Evolutionary conservation across 495 filamentous ascomycete species (phyloP).

Genomic region (Friedmanniomyces endolithicus): DNA sequence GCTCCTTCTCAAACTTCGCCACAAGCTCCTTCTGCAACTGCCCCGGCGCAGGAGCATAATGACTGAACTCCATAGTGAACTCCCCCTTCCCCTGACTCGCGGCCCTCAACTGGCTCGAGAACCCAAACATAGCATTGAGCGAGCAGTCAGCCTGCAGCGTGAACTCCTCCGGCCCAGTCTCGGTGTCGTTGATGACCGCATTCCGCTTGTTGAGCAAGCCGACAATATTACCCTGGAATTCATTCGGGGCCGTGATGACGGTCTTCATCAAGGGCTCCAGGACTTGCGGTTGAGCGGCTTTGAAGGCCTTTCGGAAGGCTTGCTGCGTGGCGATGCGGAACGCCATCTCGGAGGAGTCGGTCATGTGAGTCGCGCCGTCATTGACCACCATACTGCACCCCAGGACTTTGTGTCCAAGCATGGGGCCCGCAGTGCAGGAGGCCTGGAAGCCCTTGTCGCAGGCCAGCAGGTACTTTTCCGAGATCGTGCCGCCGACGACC

Average conservation of each 20-base stretch:
- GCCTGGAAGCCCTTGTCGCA: slow-evolving; percentile 92
- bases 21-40: slow-evolving; percentile 92
- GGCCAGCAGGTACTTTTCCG: slow-evolving; percentile 89
- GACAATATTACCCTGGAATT: slow-evolving; percentile 96
- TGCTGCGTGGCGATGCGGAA: slow-evolving; percentile 95
- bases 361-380: slow-evolving; percentile 95
- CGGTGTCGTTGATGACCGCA: slow-evolving; percentile 88
- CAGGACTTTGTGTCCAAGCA: slow-evolving; percentile 88
- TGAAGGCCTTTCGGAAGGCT: slow-evolving; percentile 93
- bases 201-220: slow-evolving; percentile 93
- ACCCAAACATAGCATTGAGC: slow-evolving; percentile 95
- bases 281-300: slow-evolving; percentile 59
- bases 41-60: slow-evolving; percentile 75
- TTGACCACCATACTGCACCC: slow-evolving; percentile 85
- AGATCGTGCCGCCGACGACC: slow-evolving; percentile 80
- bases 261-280: slow-evolving; percentile 98
- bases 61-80: slow-evolving; percentile 97
- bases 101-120: slow-evolving; percentile 76
- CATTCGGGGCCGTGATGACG: slow-evolving; percentile 82
- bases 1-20: slow-evolving; percentile 74
- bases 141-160: slow-evolving; percentile 87
- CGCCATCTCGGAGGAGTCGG: slow-evolving; percentile 95
- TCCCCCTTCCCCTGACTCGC: slow-evolving; percentile 98
- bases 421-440: slow-evolving; percentile 74
- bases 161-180: slow-evolving; percentile 90